A percentile compares a stretch with the other conserved stretches of the same genome.
These are phyloP conservation scores for Tricholomella constricta DNA, from an alignment of 768 basidiomycete genomes.

Conservation along the genomic window DNA sequence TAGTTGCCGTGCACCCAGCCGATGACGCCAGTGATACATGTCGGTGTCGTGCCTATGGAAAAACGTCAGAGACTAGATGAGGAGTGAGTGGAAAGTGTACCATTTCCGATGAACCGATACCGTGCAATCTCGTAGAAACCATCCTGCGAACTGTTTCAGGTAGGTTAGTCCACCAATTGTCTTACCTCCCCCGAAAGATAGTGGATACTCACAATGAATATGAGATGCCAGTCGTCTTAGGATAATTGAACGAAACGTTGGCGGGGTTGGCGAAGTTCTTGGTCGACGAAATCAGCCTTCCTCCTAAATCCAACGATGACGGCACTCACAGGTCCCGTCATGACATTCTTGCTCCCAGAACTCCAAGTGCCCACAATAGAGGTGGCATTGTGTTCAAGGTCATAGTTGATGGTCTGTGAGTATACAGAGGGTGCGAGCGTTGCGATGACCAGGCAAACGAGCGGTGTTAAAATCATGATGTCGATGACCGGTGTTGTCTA, in stretches of 20 bases:
- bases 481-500: slow-evolving; percentile 15
- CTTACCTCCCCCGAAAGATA: neutral
- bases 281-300: slow-evolving; percentile 8
- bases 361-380: slow-evolving; percentile 82
- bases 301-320: neutral
- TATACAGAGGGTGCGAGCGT: slow-evolving; percentile 34
- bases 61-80: neutral
- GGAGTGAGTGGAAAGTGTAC: slow-evolving; percentile 39
- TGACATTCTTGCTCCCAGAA: slow-evolving; percentile 72
- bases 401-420: slow-evolving; percentile 43
- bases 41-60: slow-evolving; percentile 69
- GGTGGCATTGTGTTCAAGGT: slow-evolving; percentile 64
- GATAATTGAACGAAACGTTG: slow-evolving; percentile 83
- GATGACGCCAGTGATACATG: slow-evolving; percentile 87
- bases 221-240: slow-evolving; percentile 81
- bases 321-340: slow-evolving; percentile 78
- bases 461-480: slow-evolving; percentile 43
- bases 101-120: slow-evolving; percentile 89
- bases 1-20: slow-evolving; percentile 90
- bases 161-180: slow-evolving; percentile 11
- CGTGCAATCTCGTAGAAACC: slow-evolving; percentile 88
- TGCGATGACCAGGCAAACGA: slow-evolving; percentile 41
- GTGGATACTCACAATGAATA: slow-evolving; percentile 79
- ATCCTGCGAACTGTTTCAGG: slow-evolving; percentile 55
- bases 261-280: slow-evolving; percentile 86